A percentile compares a stretch with the other conserved stretches of the same genome.
phyloP scores from a whole-genome alignment of 805 yeast genomes.

The Candida hungchunana region DNA sequence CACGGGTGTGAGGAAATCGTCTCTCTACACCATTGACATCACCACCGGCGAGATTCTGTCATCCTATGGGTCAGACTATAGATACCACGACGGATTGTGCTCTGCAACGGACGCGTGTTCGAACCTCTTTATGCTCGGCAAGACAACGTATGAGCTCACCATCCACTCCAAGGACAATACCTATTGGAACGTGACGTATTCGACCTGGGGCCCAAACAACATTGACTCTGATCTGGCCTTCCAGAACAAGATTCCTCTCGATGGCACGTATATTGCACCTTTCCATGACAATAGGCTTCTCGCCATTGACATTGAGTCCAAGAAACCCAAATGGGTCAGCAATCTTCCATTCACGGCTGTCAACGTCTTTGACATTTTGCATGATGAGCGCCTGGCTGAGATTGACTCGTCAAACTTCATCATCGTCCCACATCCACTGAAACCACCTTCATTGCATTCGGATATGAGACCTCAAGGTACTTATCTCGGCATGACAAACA shows the following conservation, averaged over 20 bases:
- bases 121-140: constrained; percentile 56
- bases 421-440: constrained; percentile 66
- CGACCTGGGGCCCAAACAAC: constrained; percentile 91
- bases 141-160: constrained; percentile 63
- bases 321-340: constrained; percentile 76
- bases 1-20: constrained; percentile 78
- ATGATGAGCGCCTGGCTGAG: constrained; percentile 23
- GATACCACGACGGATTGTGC: constrained; percentile 6
- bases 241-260: constrained; percentile 55
- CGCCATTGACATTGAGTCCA: constrained; percentile 67
- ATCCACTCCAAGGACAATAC: constrained; percentile 72
- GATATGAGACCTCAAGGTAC: constrained; percentile 41
- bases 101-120: constrained; percentile 21
- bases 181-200: constrained; percentile 81
- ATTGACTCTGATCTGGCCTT: constrained; percentile 51
- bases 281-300: constrained; percentile 75
- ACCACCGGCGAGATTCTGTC: constrained; percentile 68
- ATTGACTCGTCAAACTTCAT: constrained; percentile 33
- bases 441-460: constrained; percentile 24
- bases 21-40: constrained; percentile 70
- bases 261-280: constrained; percentile 77
- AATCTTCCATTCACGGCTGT: constrained; percentile 68
- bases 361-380: constrained; percentile 71
- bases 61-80: constrained; percentile 51
- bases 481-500: constrained; percentile 58